Conservation (phyloP, 169 alveolate genomes). For the Eimeria praecox region DNA sequence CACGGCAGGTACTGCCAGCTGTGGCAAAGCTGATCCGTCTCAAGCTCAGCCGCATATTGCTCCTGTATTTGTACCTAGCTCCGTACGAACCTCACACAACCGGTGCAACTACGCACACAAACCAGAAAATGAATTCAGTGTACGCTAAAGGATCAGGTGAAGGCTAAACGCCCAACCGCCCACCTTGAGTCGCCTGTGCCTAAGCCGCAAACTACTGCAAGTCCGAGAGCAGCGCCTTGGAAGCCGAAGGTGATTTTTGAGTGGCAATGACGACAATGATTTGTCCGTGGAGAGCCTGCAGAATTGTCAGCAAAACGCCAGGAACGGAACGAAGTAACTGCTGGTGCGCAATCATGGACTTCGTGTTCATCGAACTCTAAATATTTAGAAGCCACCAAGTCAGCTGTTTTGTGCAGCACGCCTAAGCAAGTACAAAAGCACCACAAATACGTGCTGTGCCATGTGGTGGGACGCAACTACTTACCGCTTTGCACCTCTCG, state of each 20-base stretch:
- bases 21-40: not conserved
- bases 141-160: not conserved
- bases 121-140: not conserved
- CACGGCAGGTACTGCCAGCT: not conserved
- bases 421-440: not conserved
- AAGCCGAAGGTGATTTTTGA: conserved; percentile 54
- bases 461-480: not conserved
- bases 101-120: conserved; percentile 28
- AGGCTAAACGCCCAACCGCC: not conserved
- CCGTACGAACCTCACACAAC: not conserved
- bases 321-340: not conserved
- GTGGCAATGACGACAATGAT: conserved; percentile 82
- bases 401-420: not conserved
- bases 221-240: conserved; percentile 67
- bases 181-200: conserved; percentile 18
- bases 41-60: not conserved
- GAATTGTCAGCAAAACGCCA: not conserved
- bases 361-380: not conserved
- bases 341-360: not conserved
- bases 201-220: conserved; percentile 44
- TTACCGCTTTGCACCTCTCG: conserved; percentile 66
- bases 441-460: not conserved
- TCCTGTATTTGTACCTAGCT: not conserved
- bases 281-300: conserved; percentile 68
- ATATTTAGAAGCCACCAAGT: not conserved